Base-by-base conservation (phyloP, 23 red algal genomes). In the Gracilaria gracilis region DNA sequence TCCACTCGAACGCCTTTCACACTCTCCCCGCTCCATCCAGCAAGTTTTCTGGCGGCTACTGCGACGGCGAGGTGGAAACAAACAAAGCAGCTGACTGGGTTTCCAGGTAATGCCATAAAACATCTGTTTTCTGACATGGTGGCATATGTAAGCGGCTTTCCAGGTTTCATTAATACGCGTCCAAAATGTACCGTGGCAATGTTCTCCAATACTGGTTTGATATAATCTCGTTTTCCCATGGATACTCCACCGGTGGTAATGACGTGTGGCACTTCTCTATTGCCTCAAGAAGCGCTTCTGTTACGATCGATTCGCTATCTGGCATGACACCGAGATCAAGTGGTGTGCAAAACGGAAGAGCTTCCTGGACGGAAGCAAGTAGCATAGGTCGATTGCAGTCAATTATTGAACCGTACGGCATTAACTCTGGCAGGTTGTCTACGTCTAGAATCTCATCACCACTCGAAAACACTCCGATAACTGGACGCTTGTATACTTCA, bases 81-180 rank as follows among this genome's bases (percentile, higher is more conserved):
- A 27, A 97, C 95, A 86, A 93, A 97, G 28, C 61, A 64, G 59
- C 80, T 87, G 9, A 92, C 95, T n/a, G 95, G 95, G 69, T 97
- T 97, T 13, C 95, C 95, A 0, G 95, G 95, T 15, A 97, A 66
- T 31, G 75, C 88, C 34, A 97, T 11, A 50, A 92, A 87, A 61
- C 79, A 86, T 32, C 54, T 59, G 21, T 82, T 34, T 33, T 44
- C 49, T 21, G 66, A 72, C 67, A 84, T 27, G 0, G 93, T 98
- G 21, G 92, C 92, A 83, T 95, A 98, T 21, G 96, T 95, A 23
- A 98, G 86, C 37, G 96, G 96, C 76, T 98, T 98, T 27, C 96
- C 96, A 16, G 96, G 96, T 40, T 98, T 98, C 93, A 98, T 98
- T 29, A 71, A 33, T 47, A 98, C 79, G 28, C 96, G 88, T 25